Percentiles rank a stretch among this genome's conserved stretches.
These are phyloP conservation scores for Diaporthe nobilis DNA, from an alignment of 2,329 filamentous ascomycete genomes.

Conservation along the genomic window DNA sequence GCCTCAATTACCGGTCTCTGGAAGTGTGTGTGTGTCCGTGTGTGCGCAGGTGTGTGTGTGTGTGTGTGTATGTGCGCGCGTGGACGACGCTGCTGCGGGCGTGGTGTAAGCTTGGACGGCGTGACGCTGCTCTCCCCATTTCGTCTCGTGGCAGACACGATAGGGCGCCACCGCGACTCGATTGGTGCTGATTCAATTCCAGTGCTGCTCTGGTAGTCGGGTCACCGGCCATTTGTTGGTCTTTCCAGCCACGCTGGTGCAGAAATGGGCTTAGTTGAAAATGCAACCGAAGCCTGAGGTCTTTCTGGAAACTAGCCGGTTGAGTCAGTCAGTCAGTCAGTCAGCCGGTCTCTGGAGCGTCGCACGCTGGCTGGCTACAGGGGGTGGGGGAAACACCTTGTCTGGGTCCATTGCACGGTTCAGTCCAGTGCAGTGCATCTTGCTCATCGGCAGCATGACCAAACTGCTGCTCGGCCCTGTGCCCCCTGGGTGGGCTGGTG, in stretches of 20 bases:
- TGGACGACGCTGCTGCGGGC: constrained; percentile 10
- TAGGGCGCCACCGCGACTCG: constrained; percentile 27
- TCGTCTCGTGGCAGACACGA: constrained; percentile 35
- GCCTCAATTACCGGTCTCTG: constrained; percentile 37
- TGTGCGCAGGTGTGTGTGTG: not conserved
- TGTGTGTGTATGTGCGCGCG: constrained; percentile 13
- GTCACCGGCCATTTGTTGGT: constrained; percentile 18
- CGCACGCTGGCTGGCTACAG: not conserved
- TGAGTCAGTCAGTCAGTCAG: constrained; percentile 17
- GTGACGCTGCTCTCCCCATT: constrained; percentile 34
- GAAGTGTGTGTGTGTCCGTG: constrained; percentile 10
- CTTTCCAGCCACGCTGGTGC: constrained; percentile 17
- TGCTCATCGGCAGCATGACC: constrained; percentile 5
- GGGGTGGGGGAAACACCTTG: not conserved
- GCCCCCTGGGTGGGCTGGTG: constrained; percentile 6
- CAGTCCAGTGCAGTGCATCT: not conserved
- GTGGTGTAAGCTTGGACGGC: constrained; percentile 31
- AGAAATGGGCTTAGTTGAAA: constrained; percentile 16
- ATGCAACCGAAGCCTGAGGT: constrained; percentile 37
- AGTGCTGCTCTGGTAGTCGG: constrained; percentile 18
- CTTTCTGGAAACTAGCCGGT: constrained; percentile 39
- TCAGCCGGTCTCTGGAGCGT: not conserved
- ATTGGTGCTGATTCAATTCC: constrained; percentile 29
- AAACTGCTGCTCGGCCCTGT: constrained; percentile 4
- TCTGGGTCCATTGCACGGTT: not conserved